A percentile compares a stretch with the other conserved stretches of the same genome.
These are phyloP conservation scores for Rhytidhysteron rufulum DNA, from an alignment of 2,329 filamentous ascomycete species.

Conservation along the genomic window DNA sequence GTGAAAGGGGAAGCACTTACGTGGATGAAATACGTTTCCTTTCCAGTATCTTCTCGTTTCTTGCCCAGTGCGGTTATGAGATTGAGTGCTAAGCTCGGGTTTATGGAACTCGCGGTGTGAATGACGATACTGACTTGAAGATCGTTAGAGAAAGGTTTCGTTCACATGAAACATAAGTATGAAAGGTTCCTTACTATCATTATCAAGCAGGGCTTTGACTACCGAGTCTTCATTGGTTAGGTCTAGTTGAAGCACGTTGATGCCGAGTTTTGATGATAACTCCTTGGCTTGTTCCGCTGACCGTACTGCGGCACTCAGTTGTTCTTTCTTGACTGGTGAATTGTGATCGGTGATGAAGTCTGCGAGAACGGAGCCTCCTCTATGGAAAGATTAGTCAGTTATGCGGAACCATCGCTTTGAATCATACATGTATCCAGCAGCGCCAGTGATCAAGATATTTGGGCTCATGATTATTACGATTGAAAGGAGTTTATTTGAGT, in stretches of 20 bases:
- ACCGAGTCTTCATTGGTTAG: slow-evolving; percentile 7
- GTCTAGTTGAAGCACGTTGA: slow-evolving; percentile 8
- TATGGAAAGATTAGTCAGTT: slow-evolving; percentile 3
- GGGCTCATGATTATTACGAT: slow-evolving; percentile 6
- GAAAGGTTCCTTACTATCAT: slow-evolving; percentile 7
- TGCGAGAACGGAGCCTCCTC: slow-evolving; percentile 11
- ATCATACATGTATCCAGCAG: slow-evolving; percentile 13
- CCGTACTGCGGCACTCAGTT: slow-evolving; percentile 7
- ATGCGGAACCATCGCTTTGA: neutral
- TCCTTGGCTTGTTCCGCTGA: slow-evolving; percentile 9
- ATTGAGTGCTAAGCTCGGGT: neutral
- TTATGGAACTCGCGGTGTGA: slow-evolving; percentile 10
- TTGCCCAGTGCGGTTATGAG: slow-evolving; percentile 9
- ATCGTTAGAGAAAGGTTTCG: neutral
- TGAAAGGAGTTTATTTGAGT: no score
- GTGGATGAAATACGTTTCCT: slow-evolving; percentile 10
- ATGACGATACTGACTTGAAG: slow-evolving; percentile 9
- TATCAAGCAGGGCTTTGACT: slow-evolving; percentile 5
- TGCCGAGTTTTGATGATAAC: slow-evolving; percentile 8
- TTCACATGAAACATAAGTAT: neutral
- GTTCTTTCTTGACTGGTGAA: slow-evolving; percentile 4
- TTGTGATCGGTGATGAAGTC: slow-evolving; percentile 5
- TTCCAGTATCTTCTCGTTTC: slow-evolving; percentile 6
- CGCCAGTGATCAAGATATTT: slow-evolving; percentile 13
- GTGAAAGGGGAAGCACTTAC: slow-evolving; percentile 3